These are phyloP conservation scores for Megacollybia marginata DNA, from an alignment of 768 basidiomycete genomes.

Conservation along the genomic window DNA sequence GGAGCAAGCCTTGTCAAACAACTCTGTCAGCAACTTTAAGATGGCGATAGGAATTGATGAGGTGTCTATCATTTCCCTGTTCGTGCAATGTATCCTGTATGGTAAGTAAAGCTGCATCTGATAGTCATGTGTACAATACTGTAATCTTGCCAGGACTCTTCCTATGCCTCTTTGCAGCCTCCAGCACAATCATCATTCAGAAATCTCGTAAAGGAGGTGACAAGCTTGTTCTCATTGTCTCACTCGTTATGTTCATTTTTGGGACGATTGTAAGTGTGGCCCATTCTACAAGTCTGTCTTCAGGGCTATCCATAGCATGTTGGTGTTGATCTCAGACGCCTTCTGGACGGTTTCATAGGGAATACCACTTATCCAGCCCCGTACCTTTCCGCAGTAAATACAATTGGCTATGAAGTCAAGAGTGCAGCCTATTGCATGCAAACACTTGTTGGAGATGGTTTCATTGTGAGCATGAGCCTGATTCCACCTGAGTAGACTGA, in stretches of 20 bases:
- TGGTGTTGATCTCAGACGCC: not conserved
- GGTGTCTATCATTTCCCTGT: too few relatives aligned
- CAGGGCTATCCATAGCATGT: not conserved
- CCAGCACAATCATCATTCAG: too few relatives aligned
- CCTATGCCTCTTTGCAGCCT: too few relatives aligned
- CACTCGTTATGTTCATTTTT: slow-evolving; percentile 4
- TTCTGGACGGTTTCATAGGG: not conserved
- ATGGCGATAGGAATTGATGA: too few relatives aligned
- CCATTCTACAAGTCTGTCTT: not conserved
- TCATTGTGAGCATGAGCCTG: not conserved
- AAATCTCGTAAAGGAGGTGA: too few relatives aligned
- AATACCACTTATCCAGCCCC: not conserved
- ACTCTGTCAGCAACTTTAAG: too few relatives aligned
- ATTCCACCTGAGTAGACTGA: not conserved
- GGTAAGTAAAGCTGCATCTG: too few relatives aligned
- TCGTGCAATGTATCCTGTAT: too few relatives aligned
- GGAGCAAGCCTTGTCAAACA: too few relatives aligned
- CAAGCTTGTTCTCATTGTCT: not conserved
- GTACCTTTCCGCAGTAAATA: not conserved
- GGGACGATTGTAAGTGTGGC: slow-evolving; percentile 3
- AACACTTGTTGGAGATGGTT: not conserved
- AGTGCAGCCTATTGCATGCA: not conserved
- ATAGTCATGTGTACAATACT: too few relatives aligned
- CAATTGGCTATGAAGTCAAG: not conserved
- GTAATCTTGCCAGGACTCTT: too few relatives aligned